A percentile compares a stretch with the other conserved stretches of the same genome.
These are phyloP conservation scores for Penicillium paradoxum DNA, from an alignment of 495 filamentous ascomycete species.

Conservation along the genomic window DNA sequence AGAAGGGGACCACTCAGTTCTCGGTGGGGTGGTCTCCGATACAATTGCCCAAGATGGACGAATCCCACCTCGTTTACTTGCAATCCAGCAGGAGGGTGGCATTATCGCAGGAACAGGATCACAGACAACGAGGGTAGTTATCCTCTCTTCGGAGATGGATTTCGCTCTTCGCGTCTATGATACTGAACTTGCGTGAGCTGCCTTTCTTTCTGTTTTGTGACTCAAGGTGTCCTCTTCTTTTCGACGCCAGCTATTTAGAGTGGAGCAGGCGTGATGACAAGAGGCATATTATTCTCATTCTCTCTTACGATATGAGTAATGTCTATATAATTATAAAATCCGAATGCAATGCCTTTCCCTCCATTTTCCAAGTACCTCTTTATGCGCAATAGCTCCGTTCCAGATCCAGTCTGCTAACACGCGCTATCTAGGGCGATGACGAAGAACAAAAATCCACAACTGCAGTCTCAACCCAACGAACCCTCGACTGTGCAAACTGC, in stretches of 20 bases:
- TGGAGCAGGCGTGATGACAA: conserved; percentile 46
- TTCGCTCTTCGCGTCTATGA: conserved; percentile 44
- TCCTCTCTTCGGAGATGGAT: conserved; percentile 42
- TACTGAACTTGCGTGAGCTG: conserved; percentile 12
- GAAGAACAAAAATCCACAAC: conserved; percentile 8
- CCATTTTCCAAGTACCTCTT: not conserved
- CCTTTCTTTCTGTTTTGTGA: conserved; percentile 8
- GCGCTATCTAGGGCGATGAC: conserved; percentile 16
- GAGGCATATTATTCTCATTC: conserved; percentile 52
- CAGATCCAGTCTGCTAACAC: conserved; percentile 16
- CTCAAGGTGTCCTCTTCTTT: conserved; percentile 21
- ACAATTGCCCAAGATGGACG: conserved; percentile 77
- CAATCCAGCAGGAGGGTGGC: not conserved
- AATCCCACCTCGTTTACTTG: conserved; percentile 24
- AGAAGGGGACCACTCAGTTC: conserved; percentile 76
- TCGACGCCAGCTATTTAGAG: conserved; percentile 28
- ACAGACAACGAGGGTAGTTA: conserved; percentile 25
- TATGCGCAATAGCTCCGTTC: not conserved
- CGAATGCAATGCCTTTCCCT: conserved; percentile 1
- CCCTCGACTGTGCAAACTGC: conserved; percentile 40
- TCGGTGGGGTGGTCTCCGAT: conserved; percentile 68
- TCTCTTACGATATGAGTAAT: not conserved
- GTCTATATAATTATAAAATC: not conserved
- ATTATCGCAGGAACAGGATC: conserved; percentile 11
- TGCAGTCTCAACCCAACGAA: conserved; percentile 8